A percentile compares a stretch with the other conserved stretches of the same genome.
phyloP scores from a whole-genome alignment of 805 yeast species.

The Saccharomyces paradoxus region DNA sequence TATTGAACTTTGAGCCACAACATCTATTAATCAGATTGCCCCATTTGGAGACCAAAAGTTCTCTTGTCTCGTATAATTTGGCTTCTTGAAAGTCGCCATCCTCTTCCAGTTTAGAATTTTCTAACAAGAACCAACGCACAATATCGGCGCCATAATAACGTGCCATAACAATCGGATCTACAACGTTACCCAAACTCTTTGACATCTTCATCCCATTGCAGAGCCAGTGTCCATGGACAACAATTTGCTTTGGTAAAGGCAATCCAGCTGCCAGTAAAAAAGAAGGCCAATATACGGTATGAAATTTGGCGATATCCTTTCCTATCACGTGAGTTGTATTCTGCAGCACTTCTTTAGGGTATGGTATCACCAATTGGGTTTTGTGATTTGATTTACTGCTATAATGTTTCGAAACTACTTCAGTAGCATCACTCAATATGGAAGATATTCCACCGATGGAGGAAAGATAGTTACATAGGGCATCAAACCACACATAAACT shows the following conservation, averaged over 20 bases:
- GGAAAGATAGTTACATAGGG: constrained; percentile 76
- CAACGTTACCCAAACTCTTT: constrained; percentile 85
- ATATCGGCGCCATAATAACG: constrained; percentile 63
- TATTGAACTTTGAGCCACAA: constrained; percentile 60
- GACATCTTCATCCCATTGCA: constrained; percentile 89
- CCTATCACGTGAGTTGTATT: constrained; percentile 75
- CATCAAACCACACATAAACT: constrained; percentile 96
- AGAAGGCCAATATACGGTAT: constrained; percentile 90
- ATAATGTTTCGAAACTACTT: constrained; percentile 16
- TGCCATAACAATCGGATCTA: constrained; percentile 71
- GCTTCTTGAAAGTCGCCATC: constrained; percentile 75
- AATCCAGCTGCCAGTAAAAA: constrained; percentile 76
- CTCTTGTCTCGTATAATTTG: constrained; percentile 44
- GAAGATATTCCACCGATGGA: constrained; percentile 50
- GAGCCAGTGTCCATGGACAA: constrained; percentile 94
- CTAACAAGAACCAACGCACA: constrained; percentile 65
- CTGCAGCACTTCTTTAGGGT: constrained; percentile 17
- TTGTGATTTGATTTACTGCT: not conserved
- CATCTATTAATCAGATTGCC: constrained; percentile 72
- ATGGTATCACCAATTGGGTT: not conserved
- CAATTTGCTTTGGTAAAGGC: constrained; percentile 59
- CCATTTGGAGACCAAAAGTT: constrained; percentile 68
- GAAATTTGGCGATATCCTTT: constrained; percentile 84
- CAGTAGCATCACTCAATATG: constrained; percentile 11
- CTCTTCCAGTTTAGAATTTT: constrained; percentile 61